These are phyloP conservation scores for Leccinum variicolor DNA, from an alignment of 768 basidiomycete genomes.

Conservation along the genomic window DNA sequence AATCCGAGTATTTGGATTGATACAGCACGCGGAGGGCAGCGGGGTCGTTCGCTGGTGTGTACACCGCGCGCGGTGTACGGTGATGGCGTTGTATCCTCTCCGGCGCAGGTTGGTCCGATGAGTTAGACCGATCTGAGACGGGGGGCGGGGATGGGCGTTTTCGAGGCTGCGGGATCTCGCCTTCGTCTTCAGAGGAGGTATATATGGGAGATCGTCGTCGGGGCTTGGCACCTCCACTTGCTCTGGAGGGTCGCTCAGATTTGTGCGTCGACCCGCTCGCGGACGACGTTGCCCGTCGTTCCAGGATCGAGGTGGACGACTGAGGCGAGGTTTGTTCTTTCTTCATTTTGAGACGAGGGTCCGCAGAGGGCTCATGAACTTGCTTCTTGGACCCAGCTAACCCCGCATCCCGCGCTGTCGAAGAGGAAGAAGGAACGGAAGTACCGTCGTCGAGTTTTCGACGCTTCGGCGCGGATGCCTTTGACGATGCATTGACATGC, in stretches of 20 bases:
- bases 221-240: constrained; percentile 28
- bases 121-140: constrained; percentile 20
- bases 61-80: constrained; percentile 32
- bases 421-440: constrained; percentile 12
- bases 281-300: constrained; percentile 8
- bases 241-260: constrained; percentile 20
- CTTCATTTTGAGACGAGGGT: constrained; percentile 33
- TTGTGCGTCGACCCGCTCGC: constrained; percentile 7
- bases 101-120: constrained; percentile 16
- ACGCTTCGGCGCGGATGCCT: constrained; percentile 33
- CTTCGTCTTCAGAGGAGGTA: constrained; percentile 66
- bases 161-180: constrained; percentile 34
- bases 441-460: constrained; percentile 40
- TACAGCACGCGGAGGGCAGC: constrained; percentile 53
- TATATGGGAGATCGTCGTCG: constrained; percentile 60
- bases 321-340: constrained; percentile 34
- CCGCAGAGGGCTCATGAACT: constrained; percentile 21
- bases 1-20: constrained; percentile 47
- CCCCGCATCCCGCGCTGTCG: constrained; percentile 23
- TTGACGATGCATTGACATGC: constrained; percentile 21
- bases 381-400: constrained; percentile 35
- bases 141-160: constrained; percentile 28
- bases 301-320: constrained; percentile 11
- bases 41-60: constrained; percentile 44
- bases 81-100: constrained; percentile 19